Conservation (phyloP, 164 flowering plant species). For the Brasenia schreberi region DNA sequence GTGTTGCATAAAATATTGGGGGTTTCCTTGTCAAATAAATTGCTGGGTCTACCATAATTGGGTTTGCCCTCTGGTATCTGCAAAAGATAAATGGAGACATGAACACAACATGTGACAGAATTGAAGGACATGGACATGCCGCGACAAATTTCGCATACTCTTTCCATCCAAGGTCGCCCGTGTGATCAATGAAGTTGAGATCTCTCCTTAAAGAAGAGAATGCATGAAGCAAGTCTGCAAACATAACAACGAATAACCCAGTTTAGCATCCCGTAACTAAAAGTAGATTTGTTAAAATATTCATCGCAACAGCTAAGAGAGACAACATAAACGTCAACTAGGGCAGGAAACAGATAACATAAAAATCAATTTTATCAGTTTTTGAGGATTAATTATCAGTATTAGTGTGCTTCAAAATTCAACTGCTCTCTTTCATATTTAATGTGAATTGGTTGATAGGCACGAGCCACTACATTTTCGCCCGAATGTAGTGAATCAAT, state of each 20-base stretch:
- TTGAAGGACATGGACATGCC: background rate
- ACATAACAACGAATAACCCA: background rate
- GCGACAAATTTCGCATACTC: slow-evolving; percentile 47
- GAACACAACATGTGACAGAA: background rate
- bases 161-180: slow-evolving; percentile 96
- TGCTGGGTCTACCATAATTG: slow-evolving; percentile 72
- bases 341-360: no score
- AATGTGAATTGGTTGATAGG: no score
- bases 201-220: slow-evolving; percentile 73
- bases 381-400: no score
- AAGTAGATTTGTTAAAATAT: no score
- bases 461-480: no score
- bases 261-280: no score
- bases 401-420: no score
- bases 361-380: no score
- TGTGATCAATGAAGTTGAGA: slow-evolving; percentile 88
- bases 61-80: slow-evolving; percentile 56
- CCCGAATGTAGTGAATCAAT: no score
- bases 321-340: no score
- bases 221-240: slow-evolving; percentile 76
- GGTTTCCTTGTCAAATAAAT: slow-evolving; percentile 63
- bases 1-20: slow-evolving; percentile 76
- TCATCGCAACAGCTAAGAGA: no score
- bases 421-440: no score
- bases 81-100: slow-evolving; percentile 3